Conservation (phyloP, 495 filamentous ascomycete species). For the Neurospora sp. region DNA sequence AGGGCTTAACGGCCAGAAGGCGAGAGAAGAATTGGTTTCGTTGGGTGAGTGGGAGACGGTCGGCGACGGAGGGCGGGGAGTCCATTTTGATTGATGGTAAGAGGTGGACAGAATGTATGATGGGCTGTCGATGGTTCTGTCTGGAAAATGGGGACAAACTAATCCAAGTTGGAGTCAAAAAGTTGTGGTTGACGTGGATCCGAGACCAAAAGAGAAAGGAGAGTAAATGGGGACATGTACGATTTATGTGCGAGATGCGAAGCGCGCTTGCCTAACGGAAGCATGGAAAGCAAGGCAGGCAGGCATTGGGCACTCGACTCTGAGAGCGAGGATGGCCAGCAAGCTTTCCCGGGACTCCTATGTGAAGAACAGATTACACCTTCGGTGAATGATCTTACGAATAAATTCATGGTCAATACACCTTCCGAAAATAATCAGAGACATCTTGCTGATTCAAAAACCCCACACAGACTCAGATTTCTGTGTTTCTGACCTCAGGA, state of each 20-base stretch:
- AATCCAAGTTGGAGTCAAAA: background rate
- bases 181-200: background rate
- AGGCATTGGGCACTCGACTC: background rate
- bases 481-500: background rate
- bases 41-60: background rate
- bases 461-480: background rate
- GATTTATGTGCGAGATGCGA: background rate
- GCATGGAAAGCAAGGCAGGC: background rate
- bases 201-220: background rate
- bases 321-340: background rate
- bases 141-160: background rate
- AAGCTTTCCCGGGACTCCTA: background rate
- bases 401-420: background rate
- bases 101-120: background rate
- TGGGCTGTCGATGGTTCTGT: background rate
- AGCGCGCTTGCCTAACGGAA: background rate
- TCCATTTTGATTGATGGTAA: background rate
- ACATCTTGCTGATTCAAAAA: background rate
- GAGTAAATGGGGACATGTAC: background rate
- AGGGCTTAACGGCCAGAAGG: background rate
- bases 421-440: background rate
- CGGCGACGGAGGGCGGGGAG: background rate
- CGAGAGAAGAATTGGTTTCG: background rate
- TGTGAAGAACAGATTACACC: background rate
- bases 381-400: no score